Evolutionary conservation across 2,329 filamentous ascomycete species (phyloP), one percentile per base, ranked within the genome.

Genomic region (Pseudodiploospora longispora): DNA sequence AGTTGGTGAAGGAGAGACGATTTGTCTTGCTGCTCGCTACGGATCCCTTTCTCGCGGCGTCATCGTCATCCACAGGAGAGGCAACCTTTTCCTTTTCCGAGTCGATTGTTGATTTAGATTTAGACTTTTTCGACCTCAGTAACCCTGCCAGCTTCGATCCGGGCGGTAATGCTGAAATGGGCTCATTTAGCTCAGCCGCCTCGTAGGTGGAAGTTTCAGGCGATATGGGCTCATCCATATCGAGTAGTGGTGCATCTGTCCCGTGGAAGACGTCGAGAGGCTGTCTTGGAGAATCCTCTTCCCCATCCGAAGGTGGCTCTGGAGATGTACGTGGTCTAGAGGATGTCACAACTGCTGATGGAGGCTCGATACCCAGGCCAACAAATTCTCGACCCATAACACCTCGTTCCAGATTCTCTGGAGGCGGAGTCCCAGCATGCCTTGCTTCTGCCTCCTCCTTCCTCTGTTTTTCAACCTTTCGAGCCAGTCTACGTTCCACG

Each of bases 401-500:
- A 33, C 80, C 80, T 47, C 77, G 68, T 45, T 81, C 76, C 38
- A 82, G 64, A 43, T 81, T 81, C 38, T 69, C 67, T 2, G 74
- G 74, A 10, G 74, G 72, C 19, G 69, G 70, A 6, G 68, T 70
- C 10, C 74, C 76, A 35, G 64, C 64, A 34, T 72, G 69, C 33
- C 67, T 65, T 27, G 77, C 75, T 40, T 76, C 73, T 29, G 73
- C 72, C 55, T 78, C 70, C 51, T 81, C 75, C 40, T 72, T 71
- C 48, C 63, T 75, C 56, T 84, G 80, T 53, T 78, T 80, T 55
- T 90, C 85, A 42, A 81, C 82, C 50, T 78, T 74, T 41, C 78
- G 74, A 35, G 80, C 75, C 27, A 93, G 66, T 46, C 76, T 79
- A 43, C 75, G 75, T 52, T 85, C 80, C 27, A 82, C 65, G 50